Conservation (phyloP, 2,329 filamentous ascomycete species). For the Hyphodiscus sp. region DNA sequence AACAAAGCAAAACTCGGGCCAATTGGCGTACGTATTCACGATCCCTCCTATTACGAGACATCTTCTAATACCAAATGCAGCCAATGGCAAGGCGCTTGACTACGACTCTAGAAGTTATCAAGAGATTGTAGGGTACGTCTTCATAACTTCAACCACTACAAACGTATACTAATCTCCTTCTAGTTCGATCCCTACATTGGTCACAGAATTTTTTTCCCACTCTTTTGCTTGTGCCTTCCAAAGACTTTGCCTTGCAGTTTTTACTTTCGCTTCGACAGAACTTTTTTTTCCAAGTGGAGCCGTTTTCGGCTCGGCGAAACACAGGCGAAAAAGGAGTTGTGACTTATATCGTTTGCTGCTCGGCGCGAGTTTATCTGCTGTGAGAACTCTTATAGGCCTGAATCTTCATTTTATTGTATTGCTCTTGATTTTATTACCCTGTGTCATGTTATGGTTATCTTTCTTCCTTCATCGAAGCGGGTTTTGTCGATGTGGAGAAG, state of each 20-base stretch:
- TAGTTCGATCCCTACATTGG: not conserved
- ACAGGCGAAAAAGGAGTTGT: not conserved
- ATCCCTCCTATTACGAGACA: no score
- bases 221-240: not conserved
- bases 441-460: no score
- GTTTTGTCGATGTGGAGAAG: no score
- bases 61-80: not conserved
- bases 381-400: no score
- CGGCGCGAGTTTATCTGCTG: no score
- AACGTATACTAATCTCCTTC: not conserved
- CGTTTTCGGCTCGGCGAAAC: not conserved
- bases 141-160: not conserved
- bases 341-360: no score
- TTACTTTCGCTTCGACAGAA: not conserved
- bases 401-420: no score
- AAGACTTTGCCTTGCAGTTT: not conserved
- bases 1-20: not conserved
- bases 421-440: no score
- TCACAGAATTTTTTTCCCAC: not conserved
- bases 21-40: no score
- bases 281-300: not conserved
- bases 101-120: slow-evolving; percentile 43
- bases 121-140: not conserved
- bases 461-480: no score
- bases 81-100: slow-evolving; percentile 46